Evolutionary conservation across 2,329 filamentous ascomycete genomes (phyloP).

Genomic region (Apiospora sp.): DNA sequence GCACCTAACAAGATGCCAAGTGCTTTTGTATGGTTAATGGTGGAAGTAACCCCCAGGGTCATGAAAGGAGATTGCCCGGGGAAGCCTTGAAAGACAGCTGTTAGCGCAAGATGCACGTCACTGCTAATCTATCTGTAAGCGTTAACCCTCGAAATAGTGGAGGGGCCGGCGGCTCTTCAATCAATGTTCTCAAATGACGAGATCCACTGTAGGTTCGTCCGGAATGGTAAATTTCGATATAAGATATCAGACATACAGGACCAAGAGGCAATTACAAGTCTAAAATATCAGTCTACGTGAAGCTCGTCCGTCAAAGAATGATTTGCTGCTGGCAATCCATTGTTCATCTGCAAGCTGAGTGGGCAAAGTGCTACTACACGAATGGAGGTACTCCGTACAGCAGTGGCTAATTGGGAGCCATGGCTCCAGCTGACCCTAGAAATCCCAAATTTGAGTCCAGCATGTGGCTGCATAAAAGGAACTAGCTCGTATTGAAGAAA

Average conservation of each 20-base stretch:
- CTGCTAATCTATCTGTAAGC: slow-evolving; percentile 16
- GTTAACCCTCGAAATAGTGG: slow-evolving; percentile 1
- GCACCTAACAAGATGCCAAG: background rate
- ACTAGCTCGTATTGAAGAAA: background rate
- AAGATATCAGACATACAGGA: background rate
- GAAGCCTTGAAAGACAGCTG: slow-evolving; percentile 10
- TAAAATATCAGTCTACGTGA: background rate
- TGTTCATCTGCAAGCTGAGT: background rate
- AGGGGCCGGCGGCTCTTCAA: background rate
- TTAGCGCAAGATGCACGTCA: slow-evolving; percentile 19
- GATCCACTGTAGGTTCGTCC: background rate
- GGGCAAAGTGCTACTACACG: background rate
- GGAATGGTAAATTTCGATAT: slow-evolving; percentile 8
- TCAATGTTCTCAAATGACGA: slow-evolving; percentile 4
- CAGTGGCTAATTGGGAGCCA: background rate
- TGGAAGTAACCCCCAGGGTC: slow-evolving; percentile 19
- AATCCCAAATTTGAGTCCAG: background rate
- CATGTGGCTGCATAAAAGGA: background rate
- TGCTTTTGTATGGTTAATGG: slow-evolving; percentile 15
- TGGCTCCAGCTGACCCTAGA: background rate
- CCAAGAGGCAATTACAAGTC: background rate
- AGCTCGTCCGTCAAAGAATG: background rate
- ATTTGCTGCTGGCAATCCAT: background rate
- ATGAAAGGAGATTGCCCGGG: slow-evolving; percentile 17
- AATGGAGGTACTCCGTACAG: background rate